Evolutionary conservation across 495 filamentous ascomycete species (phyloP).

Genomic region (Tuber brumale): DNA sequence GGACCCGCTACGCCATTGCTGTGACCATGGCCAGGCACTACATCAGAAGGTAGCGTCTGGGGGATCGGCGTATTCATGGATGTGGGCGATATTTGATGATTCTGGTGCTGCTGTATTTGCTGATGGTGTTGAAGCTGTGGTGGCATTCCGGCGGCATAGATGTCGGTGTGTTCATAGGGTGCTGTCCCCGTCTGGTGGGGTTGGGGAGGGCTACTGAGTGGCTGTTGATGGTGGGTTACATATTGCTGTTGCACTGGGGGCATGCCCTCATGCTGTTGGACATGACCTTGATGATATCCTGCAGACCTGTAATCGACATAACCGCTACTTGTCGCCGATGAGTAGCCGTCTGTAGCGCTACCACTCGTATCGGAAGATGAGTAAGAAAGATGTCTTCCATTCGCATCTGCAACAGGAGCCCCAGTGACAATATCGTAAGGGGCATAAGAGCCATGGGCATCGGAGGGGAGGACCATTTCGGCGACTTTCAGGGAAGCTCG

Average conservation of each 20-base stretch:
- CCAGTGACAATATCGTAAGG: constrained; percentile 5
- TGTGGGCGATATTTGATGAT: constrained; percentile 19
- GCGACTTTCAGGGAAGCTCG: constrained; percentile 16
- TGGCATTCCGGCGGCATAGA: constrained; percentile 19
- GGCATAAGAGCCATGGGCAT: constrained; percentile 24
- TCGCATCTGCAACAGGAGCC: constrained; percentile 9
- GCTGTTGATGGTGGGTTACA: constrained; percentile 13
- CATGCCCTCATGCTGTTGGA: constrained; percentile 3
- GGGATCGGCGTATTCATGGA: constrained; percentile 20
- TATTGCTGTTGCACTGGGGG: constrained; percentile 5
- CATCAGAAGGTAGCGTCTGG: constrained; percentile 21
- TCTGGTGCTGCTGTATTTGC: constrained; percentile 18
- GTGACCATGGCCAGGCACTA: not conserved
- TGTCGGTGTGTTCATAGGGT: constrained; percentile 18
- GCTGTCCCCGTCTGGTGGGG: constrained; percentile 8
- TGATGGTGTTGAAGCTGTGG: constrained; percentile 22
- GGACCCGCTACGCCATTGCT: constrained; percentile 8
- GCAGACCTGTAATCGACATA: constrained; percentile 23
- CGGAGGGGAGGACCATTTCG: constrained; percentile 30
- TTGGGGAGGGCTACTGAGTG: constrained; percentile 7
- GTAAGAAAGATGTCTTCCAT: constrained; percentile 13
- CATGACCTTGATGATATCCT: constrained; percentile 19
- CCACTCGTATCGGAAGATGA: constrained; percentile 17
- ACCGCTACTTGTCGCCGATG: constrained; percentile 23
- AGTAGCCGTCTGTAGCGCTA: constrained; percentile 25